Conservation (phyloP, 441 rosid genomes). For the Eruca vesicaria region DNA sequence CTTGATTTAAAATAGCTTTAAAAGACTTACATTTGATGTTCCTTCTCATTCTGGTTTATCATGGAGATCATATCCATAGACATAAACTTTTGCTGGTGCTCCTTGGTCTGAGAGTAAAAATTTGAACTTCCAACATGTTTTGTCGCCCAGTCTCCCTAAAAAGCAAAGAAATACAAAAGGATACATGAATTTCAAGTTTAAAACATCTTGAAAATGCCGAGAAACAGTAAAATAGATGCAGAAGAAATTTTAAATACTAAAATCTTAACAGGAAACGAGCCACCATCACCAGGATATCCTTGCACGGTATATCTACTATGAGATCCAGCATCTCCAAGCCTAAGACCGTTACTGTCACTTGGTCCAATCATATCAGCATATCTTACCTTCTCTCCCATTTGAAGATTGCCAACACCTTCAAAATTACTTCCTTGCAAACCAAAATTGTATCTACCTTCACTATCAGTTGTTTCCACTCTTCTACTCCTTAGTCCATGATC, state of each 20-base stretch:
- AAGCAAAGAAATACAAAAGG: conserved; percentile 1
- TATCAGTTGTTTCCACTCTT: too few species aligned
- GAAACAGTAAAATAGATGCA: neutral
- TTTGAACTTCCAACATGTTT: conserved; percentile 65
- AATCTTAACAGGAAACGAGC: conserved; percentile 35
- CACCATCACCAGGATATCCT: conserved; percentile 17
- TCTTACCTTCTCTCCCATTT: neutral
- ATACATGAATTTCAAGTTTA: neutral
- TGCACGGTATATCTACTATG: too few species aligned
- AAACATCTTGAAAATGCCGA: neutral
- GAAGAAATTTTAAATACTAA: neutral
- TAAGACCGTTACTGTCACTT: conserved; percentile 38
- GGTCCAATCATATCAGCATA: neutral
- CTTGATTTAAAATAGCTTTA: neutral
- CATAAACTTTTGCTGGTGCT: conserved; percentile 75
- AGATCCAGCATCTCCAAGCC: conserved; percentile 54
- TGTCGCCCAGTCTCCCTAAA: conserved; percentile 55
- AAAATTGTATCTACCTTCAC: neutral
- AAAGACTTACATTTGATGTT: conserved; percentile 55
- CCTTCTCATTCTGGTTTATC: conserved; percentile 72
- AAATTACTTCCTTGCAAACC: neutral
- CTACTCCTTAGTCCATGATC: too few species aligned
- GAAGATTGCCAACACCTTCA: neutral
- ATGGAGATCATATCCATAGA: conserved; percentile 66
- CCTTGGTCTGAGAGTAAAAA: conserved; percentile 72